Percentiles rank a stretch among this genome's conserved stretches.
Conservation (phyloP, 2,329 filamentous ascomycete species). For the Cladosporium sp. region DNA sequence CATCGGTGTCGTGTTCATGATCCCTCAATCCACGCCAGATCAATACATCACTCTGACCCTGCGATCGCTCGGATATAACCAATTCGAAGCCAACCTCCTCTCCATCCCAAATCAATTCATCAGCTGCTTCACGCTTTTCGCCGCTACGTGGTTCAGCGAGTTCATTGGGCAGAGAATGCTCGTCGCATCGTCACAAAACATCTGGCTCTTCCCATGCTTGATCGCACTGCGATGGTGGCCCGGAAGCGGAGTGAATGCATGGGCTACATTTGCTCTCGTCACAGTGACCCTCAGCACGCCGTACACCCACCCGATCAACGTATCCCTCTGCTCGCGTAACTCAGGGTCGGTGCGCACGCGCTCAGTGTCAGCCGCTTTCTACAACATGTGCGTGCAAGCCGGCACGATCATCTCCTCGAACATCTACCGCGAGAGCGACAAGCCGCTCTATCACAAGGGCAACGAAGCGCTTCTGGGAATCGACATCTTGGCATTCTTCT, state of each 20-base stretch:
- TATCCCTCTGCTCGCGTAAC: constrained; percentile 38
- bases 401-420: constrained; percentile 43
- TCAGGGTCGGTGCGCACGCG: constrained; percentile 37
- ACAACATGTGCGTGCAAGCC: constrained; percentile 41
- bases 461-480: constrained; percentile 49
- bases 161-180: constrained; percentile 45
- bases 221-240: constrained; percentile 49
- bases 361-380: constrained; percentile 37
- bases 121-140: constrained; percentile 40
- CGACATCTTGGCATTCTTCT: constrained; percentile 45
- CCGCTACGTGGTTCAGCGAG: constrained; percentile 45
- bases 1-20: constrained; percentile 51
- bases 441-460: constrained; percentile 40
- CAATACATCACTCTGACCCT: constrained; percentile 58
- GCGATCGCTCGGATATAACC: constrained; percentile 53
- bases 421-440: constrained; percentile 45
- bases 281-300: constrained; percentile 42
- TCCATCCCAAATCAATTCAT: constrained; percentile 46
- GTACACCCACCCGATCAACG: constrained; percentile 45
- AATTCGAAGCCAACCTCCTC: constrained; percentile 60
- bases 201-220: constrained; percentile 60
- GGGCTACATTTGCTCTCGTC: constrained; percentile 34
- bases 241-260: constrained; percentile 33
- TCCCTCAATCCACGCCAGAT: constrained; percentile 48
- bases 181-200: constrained; percentile 45